Conservation (phyloP, 768 basidiomycete species). For the Fibroporia radiculosa region DNA sequence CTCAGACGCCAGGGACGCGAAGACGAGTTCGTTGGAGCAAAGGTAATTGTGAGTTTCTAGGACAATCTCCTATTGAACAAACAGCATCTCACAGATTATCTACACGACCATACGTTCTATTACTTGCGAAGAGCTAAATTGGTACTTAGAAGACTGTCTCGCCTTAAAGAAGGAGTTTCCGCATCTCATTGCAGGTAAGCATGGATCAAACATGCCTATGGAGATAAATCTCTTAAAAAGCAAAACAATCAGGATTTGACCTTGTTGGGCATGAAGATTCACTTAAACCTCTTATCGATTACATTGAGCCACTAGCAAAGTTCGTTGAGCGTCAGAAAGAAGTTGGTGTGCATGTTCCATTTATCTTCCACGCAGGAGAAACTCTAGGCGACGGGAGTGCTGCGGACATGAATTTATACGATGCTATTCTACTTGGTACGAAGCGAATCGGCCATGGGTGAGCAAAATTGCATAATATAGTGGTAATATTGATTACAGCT, state of each 20-base stretch:
- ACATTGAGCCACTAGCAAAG: conserved; percentile 48
- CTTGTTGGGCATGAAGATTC: conserved; percentile 71
- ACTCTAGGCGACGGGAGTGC: conserved; percentile 69
- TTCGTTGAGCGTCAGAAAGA: conserved; percentile 54
- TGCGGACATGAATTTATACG: conserved; percentile 68
- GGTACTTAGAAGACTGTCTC: conserved; percentile 71
- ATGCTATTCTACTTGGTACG: conserved; percentile 71
- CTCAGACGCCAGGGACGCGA: conserved; percentile 44
- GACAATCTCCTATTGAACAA: not conserved
- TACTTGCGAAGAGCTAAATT: conserved; percentile 47
- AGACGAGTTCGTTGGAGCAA: conserved; percentile 60
- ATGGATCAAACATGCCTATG: not conserved
- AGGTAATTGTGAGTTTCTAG: conserved; percentile 37
- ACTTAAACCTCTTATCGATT: conserved; percentile 51
- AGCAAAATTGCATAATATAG: not conserved
- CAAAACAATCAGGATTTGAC: conserved; percentile 51
- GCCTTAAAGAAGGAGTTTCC: conserved; percentile 68
- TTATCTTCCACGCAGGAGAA: conserved; percentile 77
- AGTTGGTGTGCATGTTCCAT: conserved; percentile 58
- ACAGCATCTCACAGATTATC: conserved; percentile 45
- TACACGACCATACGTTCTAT: conserved; percentile 57
- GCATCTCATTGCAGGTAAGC: conserved; percentile 56
- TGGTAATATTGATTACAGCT: not conserved
- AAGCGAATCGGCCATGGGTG: conserved; percentile 81
- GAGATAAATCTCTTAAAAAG: not conserved